A percentile compares a stretch with the other conserved stretches of the same genome.
phyloP scores from a whole-genome alignment of 192 early-diverging fungal species.

The Dimargaris verticillata region DNA sequence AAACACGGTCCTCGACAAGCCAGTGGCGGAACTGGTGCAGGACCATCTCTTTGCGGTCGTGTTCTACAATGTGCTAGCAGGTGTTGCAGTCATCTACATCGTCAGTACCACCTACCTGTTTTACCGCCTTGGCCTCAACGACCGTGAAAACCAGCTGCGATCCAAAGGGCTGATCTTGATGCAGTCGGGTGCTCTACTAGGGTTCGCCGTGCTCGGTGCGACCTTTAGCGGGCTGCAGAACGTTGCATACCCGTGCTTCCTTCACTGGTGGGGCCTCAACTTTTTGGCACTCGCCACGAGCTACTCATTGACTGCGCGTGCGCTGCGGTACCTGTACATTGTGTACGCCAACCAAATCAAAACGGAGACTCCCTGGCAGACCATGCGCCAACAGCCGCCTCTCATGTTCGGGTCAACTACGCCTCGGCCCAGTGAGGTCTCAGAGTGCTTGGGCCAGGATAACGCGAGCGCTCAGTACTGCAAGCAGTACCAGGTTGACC shows the following conservation, averaged over 20 bases:
- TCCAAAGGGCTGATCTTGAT: constrained; percentile 4
- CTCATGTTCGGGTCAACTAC: no score
- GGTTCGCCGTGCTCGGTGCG: neutral
- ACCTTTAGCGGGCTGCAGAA: neutral
- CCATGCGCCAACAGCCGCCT: neutral
- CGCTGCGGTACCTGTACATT: constrained; percentile 8
- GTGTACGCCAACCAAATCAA: neutral
- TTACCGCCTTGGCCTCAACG: constrained; percentile 10
- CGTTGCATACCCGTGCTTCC: constrained; percentile 5
- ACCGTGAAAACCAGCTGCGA: constrained; percentile 6
- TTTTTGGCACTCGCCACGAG: neutral
- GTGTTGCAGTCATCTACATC: neutral
- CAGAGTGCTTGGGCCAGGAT: neutral
- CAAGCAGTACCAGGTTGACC: neutral
- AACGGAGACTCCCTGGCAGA: neutral
- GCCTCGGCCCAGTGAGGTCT: neutral
- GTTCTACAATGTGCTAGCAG: neutral
- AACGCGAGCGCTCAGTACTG: neutral
- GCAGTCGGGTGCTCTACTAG: neutral
- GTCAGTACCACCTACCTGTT: neutral
- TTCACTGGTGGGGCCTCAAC: constrained; percentile 10
- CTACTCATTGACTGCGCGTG: neutral
- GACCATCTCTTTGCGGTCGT: no score
- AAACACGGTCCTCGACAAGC: no score
- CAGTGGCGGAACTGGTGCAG: no score